A percentile compares a stretch with the other conserved stretches of the same genome.
Evolutionary conservation across 2,329 filamentous ascomycete genomes (phyloP).

Genomic region (Aspergillus sp.): DNA sequence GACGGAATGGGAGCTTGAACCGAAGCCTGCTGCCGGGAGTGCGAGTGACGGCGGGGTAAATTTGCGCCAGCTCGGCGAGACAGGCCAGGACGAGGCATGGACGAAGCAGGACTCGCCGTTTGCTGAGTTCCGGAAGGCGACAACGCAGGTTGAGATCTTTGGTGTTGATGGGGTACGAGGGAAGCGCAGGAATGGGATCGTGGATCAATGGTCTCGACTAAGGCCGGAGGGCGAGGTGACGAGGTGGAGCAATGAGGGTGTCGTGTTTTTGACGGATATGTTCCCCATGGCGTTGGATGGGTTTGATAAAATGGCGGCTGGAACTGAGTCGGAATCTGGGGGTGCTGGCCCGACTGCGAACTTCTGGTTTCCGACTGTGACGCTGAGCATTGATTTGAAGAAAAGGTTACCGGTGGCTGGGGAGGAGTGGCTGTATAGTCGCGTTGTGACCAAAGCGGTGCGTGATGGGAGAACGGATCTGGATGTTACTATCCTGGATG

Average conservation of each 20-base stretch:
- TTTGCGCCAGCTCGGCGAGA: slow-evolving; percentile 19
- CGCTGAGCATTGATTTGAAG: slow-evolving; percentile 76
- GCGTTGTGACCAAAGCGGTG: slow-evolving; percentile 65
- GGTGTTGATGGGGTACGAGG: slow-evolving; percentile 30
- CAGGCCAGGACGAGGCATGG: slow-evolving; percentile 30
- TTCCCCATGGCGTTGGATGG: slow-evolving; percentile 66
- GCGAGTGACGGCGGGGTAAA: slow-evolving; percentile 32
- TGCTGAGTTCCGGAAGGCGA: slow-evolving; percentile 48
- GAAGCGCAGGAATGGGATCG: slow-evolving; percentile 24
- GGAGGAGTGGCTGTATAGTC: slow-evolving; percentile 69
- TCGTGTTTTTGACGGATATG: slow-evolving; percentile 68
- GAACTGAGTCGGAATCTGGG: slow-evolving; percentile 23
- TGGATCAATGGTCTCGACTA: slow-evolving; percentile 69
- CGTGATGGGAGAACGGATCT: slow-evolving; percentile 72
- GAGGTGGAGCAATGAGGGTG: slow-evolving; percentile 61
- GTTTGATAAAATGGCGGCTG: slow-evolving; percentile 34
- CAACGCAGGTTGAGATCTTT: slow-evolving; percentile 51
- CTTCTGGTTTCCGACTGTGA: slow-evolving; percentile 76
- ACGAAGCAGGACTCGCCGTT: slow-evolving; percentile 26
- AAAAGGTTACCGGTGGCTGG: slow-evolving; percentile 67
- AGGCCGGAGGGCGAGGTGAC: slow-evolving; percentile 49
- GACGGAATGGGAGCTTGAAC: slow-evolving; percentile 56
- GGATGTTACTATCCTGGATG: slow-evolving; percentile 68
- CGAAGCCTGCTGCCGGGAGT: slow-evolving; percentile 42
- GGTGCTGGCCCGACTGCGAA: slow-evolving; percentile 30